Base-by-base conservation (phyloP, 805 yeast species). In the Scheffersomyces lignosus region DNA sequence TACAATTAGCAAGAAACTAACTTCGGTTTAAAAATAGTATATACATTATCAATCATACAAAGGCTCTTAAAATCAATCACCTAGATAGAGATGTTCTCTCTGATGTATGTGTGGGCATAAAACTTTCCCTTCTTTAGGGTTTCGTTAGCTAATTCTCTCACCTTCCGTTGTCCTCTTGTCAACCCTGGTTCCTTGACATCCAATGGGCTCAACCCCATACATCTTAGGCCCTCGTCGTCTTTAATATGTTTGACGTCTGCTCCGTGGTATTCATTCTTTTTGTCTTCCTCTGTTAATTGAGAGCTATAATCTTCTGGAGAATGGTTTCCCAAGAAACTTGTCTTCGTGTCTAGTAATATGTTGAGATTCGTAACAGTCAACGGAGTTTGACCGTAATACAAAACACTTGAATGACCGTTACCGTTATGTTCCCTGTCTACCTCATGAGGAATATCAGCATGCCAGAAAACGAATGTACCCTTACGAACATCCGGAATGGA, bases 401-500 rank as follows among this genome's bases (percentile, higher is more conserved):
- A 41, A 4, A 70, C 75, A 6, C 65, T 52, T 3, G 76, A 65
- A 40, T 65, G 66, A 6, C 34, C 23, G 3, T 25, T 24, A 5
- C 73, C 73, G 5, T 36, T 37, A 40, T 65, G 71, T 4, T 45
- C 56, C 14, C 51, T 41, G 35, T 71, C 75, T 17, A 71, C 73
- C 9, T 64, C 63, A 43, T 71, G 76, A 12, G 62, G 56, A 17
- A 58, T 34, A 41, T 70, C 75, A 36, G 65, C 56, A 37, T 71
- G 76, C 75, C 75, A 70, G 35, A 62, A 60, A 1, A 71, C 70
- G 39, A 52, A 56, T 46, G 69, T 74, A 4, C 76, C 76, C 9
- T 70, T 60, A 2, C 58, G 34, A n/a, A 69, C 70, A 13, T 52
- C 44, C 5, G 75, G 74, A 26, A 68, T 49, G 1, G 60, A 45